phyloP scores from a whole-genome alignment of 257 asterid species.

The Jacaranda copaia region DNA sequence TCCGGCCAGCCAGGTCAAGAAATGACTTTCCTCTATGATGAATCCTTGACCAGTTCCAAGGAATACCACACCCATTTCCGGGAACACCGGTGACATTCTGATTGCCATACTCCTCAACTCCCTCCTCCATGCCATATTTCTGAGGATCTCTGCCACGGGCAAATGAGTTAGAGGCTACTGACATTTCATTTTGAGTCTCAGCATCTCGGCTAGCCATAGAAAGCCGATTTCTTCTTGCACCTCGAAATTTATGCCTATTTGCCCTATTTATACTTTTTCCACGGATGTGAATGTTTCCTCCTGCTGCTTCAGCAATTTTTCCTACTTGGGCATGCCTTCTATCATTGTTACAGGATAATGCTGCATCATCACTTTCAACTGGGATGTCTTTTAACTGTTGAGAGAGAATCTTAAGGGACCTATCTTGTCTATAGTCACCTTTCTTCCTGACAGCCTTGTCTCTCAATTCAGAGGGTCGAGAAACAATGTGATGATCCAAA shows the following conservation, averaged over 20 bases:
- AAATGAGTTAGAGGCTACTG: slow-evolving; percentile 77
- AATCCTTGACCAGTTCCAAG: slow-evolving; percentile 95
- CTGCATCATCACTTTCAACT: slow-evolving; percentile 56
- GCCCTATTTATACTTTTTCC: slow-evolving; percentile 47
- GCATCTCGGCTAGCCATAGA: slow-evolving; percentile 51
- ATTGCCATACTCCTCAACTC: slow-evolving; percentile 40
- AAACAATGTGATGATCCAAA: slow-evolving; percentile 37
- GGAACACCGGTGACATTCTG: slow-evolving; percentile 56
- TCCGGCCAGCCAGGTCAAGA: slow-evolving; percentile 89
- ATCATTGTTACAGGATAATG: slow-evolving; percentile 49
- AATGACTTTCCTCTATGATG: slow-evolving; percentile 89
- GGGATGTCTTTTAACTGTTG: slow-evolving; percentile 52
- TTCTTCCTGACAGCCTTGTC: slow-evolving; percentile 43
- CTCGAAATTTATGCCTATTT: slow-evolving; percentile 65
- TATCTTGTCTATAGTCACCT: slow-evolving; percentile 44
- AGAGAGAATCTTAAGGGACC: slow-evolving; percentile 48
- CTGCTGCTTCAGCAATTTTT: slow-evolving; percentile 40
- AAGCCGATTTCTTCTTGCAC: slow-evolving; percentile 59
- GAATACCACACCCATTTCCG: slow-evolving; percentile 90
- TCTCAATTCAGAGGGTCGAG: slow-evolving; percentile 49
- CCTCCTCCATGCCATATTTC: slow-evolving; percentile 45
- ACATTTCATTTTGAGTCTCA: slow-evolving; percentile 59
- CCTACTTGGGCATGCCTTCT: slow-evolving; percentile 41
- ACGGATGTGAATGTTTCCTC: not conserved
- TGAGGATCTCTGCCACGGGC: slow-evolving; percentile 50